A percentile compares a stretch with the other conserved stretches of the same genome.
Evolutionary conservation across 345 rosid species (phyloP).

Genomic region (Eucalyptus viminalis): DNA sequence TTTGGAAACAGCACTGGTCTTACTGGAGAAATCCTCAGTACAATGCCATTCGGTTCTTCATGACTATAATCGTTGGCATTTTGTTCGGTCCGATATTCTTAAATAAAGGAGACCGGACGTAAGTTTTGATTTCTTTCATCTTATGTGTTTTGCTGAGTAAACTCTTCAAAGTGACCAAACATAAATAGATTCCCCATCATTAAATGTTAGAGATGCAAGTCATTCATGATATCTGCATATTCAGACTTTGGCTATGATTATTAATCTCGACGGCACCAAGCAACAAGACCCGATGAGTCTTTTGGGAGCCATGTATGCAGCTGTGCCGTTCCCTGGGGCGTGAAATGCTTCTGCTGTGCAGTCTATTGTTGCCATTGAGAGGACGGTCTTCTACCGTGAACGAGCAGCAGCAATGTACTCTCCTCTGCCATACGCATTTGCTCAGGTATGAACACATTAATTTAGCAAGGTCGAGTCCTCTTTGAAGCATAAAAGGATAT

Average conservation of each 20-base stretch:
- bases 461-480: neutral
- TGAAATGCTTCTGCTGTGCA: slow-evolving; percentile 38
- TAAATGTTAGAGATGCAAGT: neutral
- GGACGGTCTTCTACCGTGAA: slow-evolving; percentile 66
- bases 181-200: neutral
- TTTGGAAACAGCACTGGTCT: slow-evolving; percentile 66
- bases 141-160: neutral
- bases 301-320: slow-evolving; percentile 56
- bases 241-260: neutral
- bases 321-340: slow-evolving; percentile 45
- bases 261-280: slow-evolving; percentile 7
- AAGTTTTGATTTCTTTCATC: neutral
- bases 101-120: neutral
- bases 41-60: slow-evolving; percentile 35
- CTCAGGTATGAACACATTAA: slow-evolving; percentile 24
- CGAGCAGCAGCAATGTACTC: slow-evolving; percentile 78
- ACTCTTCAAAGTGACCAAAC: neutral
- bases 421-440: slow-evolving; percentile 53
- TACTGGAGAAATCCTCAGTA: slow-evolving; percentile 66
- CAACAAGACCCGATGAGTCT: slow-evolving; percentile 46
- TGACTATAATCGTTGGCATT: neutral
- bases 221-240: neutral
- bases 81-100: neutral
- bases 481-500: neutral
- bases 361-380: slow-evolving; percentile 44